Conservation (phyloP, 345 rosid genomes). For the Citrus australasica region DNA sequence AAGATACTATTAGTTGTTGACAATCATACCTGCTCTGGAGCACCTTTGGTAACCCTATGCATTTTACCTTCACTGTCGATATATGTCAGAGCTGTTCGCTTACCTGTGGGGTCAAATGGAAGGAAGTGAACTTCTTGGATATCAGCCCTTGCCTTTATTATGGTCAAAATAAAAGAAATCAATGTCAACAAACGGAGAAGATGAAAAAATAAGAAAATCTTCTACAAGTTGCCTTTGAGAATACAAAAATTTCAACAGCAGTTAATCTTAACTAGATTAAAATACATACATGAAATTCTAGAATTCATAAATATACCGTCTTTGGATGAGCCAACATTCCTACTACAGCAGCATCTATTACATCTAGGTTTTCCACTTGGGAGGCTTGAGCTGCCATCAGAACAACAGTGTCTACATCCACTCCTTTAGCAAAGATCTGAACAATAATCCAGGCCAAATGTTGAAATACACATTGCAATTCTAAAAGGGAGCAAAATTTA, state of each 20-base stretch:
- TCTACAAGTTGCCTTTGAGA: neutral
- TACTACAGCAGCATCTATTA: slow-evolving; percentile 57
- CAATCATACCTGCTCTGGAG: slow-evolving; percentile 52
- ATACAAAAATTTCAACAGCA: neutral
- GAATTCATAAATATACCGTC: slow-evolving; percentile 27
- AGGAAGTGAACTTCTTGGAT: slow-evolving; percentile 64
- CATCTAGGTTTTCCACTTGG: slow-evolving; percentile 59
- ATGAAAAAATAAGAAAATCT: neutral
- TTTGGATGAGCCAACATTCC: slow-evolving; percentile 66
- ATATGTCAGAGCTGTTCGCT: slow-evolving; percentile 60
- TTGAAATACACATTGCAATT: neutral
- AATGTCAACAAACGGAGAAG: neutral
- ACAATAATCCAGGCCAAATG: neutral
- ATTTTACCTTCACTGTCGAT: slow-evolving; percentile 42
- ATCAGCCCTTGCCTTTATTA: slow-evolving; percentile 43
- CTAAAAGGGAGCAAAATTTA: neutral
- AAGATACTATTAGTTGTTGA: neutral
- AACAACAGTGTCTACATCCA: slow-evolving; percentile 42
- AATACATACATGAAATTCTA: too few species aligned
- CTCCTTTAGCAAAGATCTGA: slow-evolving; percentile 49
- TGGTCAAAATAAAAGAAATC: slow-evolving; percentile 6
- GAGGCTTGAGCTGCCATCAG: slow-evolving; percentile 70
- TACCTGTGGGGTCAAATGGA: slow-evolving; percentile 64
- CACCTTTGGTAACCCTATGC: slow-evolving; percentile 71
- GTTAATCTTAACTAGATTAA: neutral